Conservation (phyloP, 345 rosid species). For the Eutrema japonicum region DNA sequence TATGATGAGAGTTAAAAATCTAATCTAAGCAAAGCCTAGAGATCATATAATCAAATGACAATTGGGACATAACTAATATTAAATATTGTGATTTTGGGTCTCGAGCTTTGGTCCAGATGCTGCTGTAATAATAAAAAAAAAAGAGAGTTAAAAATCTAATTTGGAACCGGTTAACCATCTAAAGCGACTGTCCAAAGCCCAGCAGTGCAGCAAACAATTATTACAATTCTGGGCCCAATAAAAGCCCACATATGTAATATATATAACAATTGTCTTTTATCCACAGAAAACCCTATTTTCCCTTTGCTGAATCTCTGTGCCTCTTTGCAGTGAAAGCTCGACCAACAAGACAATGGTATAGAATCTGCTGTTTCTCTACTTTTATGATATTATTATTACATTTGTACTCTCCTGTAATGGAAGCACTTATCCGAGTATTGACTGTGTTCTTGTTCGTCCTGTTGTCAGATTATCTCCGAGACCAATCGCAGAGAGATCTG, state of each 20-base stretch:
- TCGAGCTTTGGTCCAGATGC: too few relatives aligned
- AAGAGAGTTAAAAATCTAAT: background rate
- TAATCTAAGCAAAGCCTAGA: background rate
- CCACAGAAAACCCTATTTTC: constrained; percentile 12
- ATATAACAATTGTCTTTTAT: background rate
- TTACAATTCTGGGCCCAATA: constrained; percentile 1
- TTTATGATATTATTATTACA: too few relatives aligned
- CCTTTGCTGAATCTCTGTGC: background rate
- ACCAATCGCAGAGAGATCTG: constrained; percentile 55
- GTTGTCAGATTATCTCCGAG: constrained; percentile 44
- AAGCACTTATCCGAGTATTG: background rate
- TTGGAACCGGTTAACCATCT: constrained; percentile 5
- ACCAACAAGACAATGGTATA: constrained; percentile 38
- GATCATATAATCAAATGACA: too few relatives aligned
- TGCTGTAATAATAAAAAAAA: too few relatives aligned
- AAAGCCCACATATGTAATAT: constrained; percentile 3
- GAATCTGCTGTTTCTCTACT: constrained; percentile 6
- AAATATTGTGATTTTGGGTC: too few relatives aligned
- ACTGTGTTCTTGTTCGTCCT: background rate
- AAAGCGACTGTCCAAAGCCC: constrained; percentile 5
- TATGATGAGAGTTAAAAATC: background rate
- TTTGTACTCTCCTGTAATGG: background rate
- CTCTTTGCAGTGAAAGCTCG: constrained; percentile 28
- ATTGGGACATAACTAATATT: too few relatives aligned
- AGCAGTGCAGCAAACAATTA: background rate